Base-by-base conservation (phyloP, 345 rosid genomes). In the Eucalyptus victrix region DNA sequence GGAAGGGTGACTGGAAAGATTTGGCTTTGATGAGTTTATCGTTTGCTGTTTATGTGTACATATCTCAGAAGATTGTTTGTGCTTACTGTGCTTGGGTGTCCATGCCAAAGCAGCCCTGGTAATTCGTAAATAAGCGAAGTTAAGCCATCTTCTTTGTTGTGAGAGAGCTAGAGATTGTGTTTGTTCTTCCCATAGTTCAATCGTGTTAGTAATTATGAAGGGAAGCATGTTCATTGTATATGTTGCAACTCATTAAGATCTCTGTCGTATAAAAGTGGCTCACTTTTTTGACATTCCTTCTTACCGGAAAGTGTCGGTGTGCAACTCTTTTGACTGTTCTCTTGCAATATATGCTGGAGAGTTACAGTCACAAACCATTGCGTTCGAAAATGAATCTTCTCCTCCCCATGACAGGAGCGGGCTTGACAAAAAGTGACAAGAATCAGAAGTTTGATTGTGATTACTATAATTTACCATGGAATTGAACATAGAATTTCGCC, bases 1-100 rank as follows among this genome's bases (percentile, higher is more conserved):
- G 89, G 76, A 95, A 95, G 92, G 99, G 99, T 72, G 99, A 95
- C 80, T 93, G 97, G 93, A 97, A 96, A 90, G 99, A 97, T 90
- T 69, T 95, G 87, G 91, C 93, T 89, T 92, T 96, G 91, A 96
- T 96, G 97, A 92, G 97, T 67, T 90, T 97, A n/a, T 95, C 99
- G 18, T 96, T 96, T 90, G 99, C 99, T 34, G 93, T 97, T 87
- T 96, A 96, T 91, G 96, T 97, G 23, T 95, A 97, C 65, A 94
- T 96, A 17, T 97, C 98, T 87, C 97, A 97, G 89, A 92, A 89
- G 91, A 91, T 97, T 90, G 99, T 96, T 32, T 94, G 95, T 90
- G 96, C 98, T 90, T 97, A 96, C 91, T 95, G 89, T 91, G 94
- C 95, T 51, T 95, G 99, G 98, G 86, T 89, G 83, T 93, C 93